phyloP scores from a whole-genome alignment of 2,329 filamentous ascomycete genomes.

The Cryphonectria radicalis region DNA sequence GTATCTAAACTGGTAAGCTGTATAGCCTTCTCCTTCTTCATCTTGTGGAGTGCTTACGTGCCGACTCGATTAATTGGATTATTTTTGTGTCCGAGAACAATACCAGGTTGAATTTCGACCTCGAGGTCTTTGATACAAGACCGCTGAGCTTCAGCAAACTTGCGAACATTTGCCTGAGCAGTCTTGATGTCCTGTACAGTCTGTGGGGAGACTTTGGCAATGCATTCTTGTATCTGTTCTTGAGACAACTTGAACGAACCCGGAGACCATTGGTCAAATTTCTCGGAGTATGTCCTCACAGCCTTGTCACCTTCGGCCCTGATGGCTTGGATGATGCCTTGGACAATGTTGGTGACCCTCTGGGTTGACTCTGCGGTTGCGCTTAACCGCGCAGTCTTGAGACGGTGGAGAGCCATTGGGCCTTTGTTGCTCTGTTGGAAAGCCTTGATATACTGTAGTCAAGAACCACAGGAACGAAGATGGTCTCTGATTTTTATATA shows the following conservation, averaged over 20 bases:
- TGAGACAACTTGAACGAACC: not conserved
- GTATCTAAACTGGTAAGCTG: conserved; percentile 36
- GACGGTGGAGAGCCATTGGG: not conserved
- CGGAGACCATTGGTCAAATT: not conserved
- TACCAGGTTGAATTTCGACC: conserved; percentile 53
- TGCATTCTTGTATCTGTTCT: not conserved
- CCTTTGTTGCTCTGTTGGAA: not conserved
- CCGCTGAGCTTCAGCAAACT: conserved; percentile 53
- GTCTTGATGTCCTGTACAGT: conserved; percentile 44
- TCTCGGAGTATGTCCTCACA: not conserved
- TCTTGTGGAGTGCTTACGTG: conserved; percentile 35
- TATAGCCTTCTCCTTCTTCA: not conserved
- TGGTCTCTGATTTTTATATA: too few relatives aligned
- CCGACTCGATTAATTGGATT: conserved; percentile 52
- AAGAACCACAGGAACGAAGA: not conserved
- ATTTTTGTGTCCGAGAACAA: conserved; percentile 55
- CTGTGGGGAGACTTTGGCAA: conserved; percentile 37
- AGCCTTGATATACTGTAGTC: not conserved
- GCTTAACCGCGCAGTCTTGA: not conserved
- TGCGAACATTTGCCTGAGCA: conserved; percentile 53
- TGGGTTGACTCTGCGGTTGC: not conserved
- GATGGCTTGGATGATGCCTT: not conserved
- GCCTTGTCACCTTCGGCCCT: not conserved
- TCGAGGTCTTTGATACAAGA: conserved; percentile 54
- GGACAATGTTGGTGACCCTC: not conserved